phyloP scores from a whole-genome alignment of 2,329 filamentous ascomycete species.

The Cryphonectria carpinicola region DNA sequence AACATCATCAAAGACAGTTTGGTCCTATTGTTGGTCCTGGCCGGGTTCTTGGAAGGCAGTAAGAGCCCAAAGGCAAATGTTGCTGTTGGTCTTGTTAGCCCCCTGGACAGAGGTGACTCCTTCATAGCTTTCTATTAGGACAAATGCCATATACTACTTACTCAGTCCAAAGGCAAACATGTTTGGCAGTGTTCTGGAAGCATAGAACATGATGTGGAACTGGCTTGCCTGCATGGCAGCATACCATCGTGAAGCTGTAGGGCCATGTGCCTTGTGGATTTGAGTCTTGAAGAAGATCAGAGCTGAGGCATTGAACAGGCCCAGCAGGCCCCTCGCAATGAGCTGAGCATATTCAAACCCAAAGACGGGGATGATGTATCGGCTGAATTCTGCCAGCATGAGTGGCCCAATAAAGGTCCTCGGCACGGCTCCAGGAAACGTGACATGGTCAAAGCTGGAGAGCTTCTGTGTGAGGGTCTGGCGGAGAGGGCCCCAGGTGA shows the following conservation, averaged over 20 bases:
- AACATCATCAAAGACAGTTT: conserved; percentile 73
- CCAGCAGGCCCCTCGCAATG: conserved; percentile 76
- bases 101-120: neutral
- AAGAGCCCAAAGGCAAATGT: conserved; percentile 64
- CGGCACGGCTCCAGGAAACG: conserved; percentile 89
- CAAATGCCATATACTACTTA: conserved; percentile 54
- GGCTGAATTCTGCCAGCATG: conserved; percentile 72
- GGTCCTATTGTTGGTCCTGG: conserved; percentile 48
- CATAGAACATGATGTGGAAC: conserved; percentile 93
- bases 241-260: conserved; percentile 76
- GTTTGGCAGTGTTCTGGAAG: conserved; percentile 88
- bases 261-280: conserved; percentile 70
- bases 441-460: conserved; percentile 81
- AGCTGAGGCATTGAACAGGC: conserved; percentile 72
- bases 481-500: conserved; percentile 76
- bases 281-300: conserved; percentile 68
- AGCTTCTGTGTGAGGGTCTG: conserved; percentile 58
- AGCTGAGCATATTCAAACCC: conserved; percentile 61
- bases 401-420: conserved; percentile 86
- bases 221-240: conserved; percentile 76
- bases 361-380: conserved; percentile 64
- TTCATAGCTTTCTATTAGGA: neutral
- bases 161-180: conserved; percentile 92
- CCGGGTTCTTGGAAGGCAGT: conserved; percentile 42
- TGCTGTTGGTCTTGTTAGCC: conserved; percentile 47